Conservation (phyloP, 2,329 filamentous ascomycete genomes). For the Fusarium chaquense region DNA sequence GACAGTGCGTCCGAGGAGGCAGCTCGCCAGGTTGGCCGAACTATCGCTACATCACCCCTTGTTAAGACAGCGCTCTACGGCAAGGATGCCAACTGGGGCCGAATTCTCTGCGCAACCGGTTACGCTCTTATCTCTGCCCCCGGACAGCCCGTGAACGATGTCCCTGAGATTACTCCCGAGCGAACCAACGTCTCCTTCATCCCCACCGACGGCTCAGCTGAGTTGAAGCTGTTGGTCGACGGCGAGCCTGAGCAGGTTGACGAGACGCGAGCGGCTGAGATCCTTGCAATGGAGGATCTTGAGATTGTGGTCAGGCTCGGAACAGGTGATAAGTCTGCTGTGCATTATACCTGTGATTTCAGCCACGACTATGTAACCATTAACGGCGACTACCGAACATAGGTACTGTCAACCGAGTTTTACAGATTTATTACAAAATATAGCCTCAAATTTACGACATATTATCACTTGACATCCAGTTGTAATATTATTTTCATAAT, state of each 20-base stretch:
- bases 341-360: slow-evolving; percentile 89
- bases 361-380: slow-evolving; percentile 83
- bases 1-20: slow-evolving; percentile 77
- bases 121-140: slow-evolving; percentile 76
- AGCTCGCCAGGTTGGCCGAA: slow-evolving; percentile 83
- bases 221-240: slow-evolving; percentile 80
- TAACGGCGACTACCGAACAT: slow-evolving; percentile 77
- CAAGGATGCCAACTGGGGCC: slow-evolving; percentile 98
- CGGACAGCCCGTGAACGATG: slow-evolving; percentile 67
- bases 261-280: slow-evolving; percentile 80
- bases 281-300: slow-evolving; percentile 80
- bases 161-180: slow-evolving; percentile 73
- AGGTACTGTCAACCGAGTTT: background rate
- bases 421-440: background rate
- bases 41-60: slow-evolving; percentile 90
- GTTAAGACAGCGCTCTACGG: slow-evolving; percentile 98
- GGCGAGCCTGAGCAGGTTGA: slow-evolving; percentile 85
- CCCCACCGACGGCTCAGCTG: slow-evolving; percentile 79
- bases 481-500: background rate
- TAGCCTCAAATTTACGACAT: background rate
- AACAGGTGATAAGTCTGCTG: slow-evolving; percentile 74
- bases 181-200: slow-evolving; percentile 83
- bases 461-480: background rate
- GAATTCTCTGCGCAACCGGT: slow-evolving; percentile 93
- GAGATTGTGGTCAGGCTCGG: slow-evolving; percentile 82